phyloP scores from a whole-genome alignment of 768 basidiomycete species.

The Pisolithus tinctorius region DNA sequence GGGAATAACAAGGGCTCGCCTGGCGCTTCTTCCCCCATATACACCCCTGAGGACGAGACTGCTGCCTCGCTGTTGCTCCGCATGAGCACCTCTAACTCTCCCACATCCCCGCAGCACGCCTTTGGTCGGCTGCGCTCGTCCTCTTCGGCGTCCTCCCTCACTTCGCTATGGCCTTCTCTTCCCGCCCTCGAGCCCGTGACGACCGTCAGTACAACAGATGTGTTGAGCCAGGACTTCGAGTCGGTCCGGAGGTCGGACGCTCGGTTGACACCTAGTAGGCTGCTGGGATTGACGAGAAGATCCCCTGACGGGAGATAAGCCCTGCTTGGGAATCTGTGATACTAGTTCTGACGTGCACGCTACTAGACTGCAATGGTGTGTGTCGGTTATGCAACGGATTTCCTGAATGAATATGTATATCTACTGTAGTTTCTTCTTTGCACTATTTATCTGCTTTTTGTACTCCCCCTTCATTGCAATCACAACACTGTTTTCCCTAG shows the following conservation, averaged over 20 bases:
- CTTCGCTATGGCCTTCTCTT: not conserved
- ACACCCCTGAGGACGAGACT: conserved; percentile 57
- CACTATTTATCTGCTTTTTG: no score
- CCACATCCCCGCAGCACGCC: conserved; percentile 7
- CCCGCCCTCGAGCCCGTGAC: not conserved
- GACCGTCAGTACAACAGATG: not conserved
- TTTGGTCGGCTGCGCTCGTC: not conserved
- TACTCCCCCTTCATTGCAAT: no score
- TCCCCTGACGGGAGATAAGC: conserved; percentile 7
- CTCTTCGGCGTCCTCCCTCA: not conserved
- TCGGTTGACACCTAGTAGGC: conserved; percentile 18
- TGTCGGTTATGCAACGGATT: not conserved
- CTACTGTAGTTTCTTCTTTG: no score
- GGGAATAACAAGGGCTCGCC: conserved; percentile 15
- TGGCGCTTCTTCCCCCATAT: conserved; percentile 18
- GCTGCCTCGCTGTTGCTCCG: conserved; percentile 63
- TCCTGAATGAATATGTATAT: no score
- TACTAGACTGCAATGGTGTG: not conserved
- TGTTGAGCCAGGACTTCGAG: not conserved
- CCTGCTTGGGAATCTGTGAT: not conserved
- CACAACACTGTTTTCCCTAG: no score
- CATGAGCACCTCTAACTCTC: conserved; percentile 37
- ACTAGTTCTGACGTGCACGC: not conserved
- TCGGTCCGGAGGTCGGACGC: not conserved
- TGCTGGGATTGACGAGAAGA: conserved; percentile 14